These are phyloP conservation scores for Sarocladium oryzae DNA, from an alignment of 2,329 filamentous ascomycete species.

Conservation along the genomic window DNA sequence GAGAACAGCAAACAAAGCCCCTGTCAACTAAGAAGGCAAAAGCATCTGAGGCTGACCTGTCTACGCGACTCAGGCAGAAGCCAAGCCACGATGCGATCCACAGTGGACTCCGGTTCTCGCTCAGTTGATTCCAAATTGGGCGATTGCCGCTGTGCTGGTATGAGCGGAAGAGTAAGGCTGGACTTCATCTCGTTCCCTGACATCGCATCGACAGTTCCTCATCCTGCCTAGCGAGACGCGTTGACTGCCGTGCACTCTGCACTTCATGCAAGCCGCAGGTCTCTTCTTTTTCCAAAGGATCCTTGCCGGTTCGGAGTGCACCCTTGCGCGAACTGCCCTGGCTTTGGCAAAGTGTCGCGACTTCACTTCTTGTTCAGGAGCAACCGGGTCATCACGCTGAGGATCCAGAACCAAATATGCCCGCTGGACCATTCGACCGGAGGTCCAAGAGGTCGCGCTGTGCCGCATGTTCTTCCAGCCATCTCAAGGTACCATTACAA, in stretches of 20 bases:
- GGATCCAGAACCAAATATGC: not conserved
- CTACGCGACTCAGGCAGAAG: not conserved
- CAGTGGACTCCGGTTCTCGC: not conserved
- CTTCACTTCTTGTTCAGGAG: not conserved
- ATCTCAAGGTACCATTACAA: slow-evolving; percentile 8
- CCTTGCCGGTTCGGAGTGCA: not conserved
- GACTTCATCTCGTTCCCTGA: not conserved
- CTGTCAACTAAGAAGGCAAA: not conserved
- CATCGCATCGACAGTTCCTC: slow-evolving; percentile 1
- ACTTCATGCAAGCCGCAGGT: not conserved
- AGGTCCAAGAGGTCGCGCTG: slow-evolving; percentile 3
- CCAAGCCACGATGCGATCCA: not conserved
- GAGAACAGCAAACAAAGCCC: not conserved
- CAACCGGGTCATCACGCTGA: too few species aligned
- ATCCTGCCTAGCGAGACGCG: not conserved
- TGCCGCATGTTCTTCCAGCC: slow-evolving; percentile 1
- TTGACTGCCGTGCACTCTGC: not conserved
- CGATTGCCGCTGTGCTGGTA: not conserved
- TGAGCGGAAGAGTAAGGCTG: not conserved
- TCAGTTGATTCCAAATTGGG: not conserved
- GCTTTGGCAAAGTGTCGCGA: not conserved
- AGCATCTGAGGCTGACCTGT: not conserved
- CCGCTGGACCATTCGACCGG: not conserved
- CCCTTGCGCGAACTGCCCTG: too few species aligned
- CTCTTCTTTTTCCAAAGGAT: not conserved